Conservation (phyloP, 2,329 filamentous ascomycete species). For the Dactylellina sp. region DNA sequence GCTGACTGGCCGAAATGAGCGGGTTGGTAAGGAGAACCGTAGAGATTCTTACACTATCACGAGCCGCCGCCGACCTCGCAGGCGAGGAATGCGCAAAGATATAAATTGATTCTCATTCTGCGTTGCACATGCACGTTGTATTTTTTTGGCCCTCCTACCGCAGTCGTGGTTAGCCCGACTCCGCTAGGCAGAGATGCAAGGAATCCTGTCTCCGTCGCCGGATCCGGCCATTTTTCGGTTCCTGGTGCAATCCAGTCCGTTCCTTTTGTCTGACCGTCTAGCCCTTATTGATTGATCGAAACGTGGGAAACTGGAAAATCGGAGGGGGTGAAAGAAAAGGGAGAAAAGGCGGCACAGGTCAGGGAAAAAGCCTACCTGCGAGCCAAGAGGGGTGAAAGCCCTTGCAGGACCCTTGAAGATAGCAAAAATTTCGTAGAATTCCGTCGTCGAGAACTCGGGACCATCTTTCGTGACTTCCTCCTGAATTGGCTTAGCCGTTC, state of each 20-base stretch:
- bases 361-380: neutral
- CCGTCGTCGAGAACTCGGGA: slow-evolving; percentile 48
- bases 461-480: slow-evolving; percentile 48
- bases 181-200: slow-evolving; percentile 31
- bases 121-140: slow-evolving; percentile 48
- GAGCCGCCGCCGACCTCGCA: slow-evolving; percentile 6
- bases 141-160: slow-evolving; percentile 17
- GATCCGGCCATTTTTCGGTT: slow-evolving; percentile 49
- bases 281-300: slow-evolving; percentile 17
- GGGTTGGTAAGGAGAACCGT: too few relatives aligned
- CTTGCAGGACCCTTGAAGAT: neutral
- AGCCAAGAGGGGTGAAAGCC: neutral
- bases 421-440: neutral
- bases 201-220: slow-evolving; percentile 47
- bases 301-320: slow-evolving; percentile 33
- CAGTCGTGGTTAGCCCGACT: neutral
- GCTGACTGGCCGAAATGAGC: too few relatives aligned
- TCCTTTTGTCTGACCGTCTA: slow-evolving; percentile 18
- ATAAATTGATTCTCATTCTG: slow-evolving; percentile 3
- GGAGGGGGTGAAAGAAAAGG: too few relatives aligned
- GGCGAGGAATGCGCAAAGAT: slow-evolving; percentile 28
- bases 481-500: slow-evolving; percentile 37
- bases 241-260: slow-evolving; percentile 23
- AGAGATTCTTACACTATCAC: neutral
- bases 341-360: slow-evolving; percentile 4